Conservation (phyloP, 116 monocot genomes). For the Zostera marina region DNA sequence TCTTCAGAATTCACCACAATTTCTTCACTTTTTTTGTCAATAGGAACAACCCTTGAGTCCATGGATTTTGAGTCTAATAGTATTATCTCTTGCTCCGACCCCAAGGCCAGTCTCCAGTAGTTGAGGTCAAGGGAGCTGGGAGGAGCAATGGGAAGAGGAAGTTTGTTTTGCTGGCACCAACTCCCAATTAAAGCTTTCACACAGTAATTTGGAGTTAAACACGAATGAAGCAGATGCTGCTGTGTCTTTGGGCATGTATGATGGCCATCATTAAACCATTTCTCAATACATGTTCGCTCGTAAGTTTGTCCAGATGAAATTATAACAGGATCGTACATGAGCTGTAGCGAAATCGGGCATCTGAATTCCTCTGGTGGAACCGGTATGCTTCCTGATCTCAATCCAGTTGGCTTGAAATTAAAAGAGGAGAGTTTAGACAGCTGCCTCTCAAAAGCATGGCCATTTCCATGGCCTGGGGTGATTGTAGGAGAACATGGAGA, state of each 20-base stretch:
- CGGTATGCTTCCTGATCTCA: constrained; percentile 30
- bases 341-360: constrained; percentile 79
- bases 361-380: constrained; percentile 71
- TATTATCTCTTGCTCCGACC: constrained; percentile 16
- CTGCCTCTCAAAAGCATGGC: constrained; percentile 32
- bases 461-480: constrained; percentile 8
- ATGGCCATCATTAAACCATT: constrained; percentile 87
- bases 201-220: constrained; percentile 74
- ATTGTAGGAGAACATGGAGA: constrained; percentile 57
- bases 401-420: constrained; percentile 31
- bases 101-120: constrained; percentile 30
- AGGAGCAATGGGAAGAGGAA: constrained; percentile 42
- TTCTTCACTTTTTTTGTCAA: constrained; percentile 14
- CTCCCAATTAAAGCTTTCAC: constrained; percentile 72
- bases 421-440: constrained; percentile 36
- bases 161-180: constrained; percentile 88
- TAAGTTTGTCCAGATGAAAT: constrained; percentile 93
- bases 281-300: constrained; percentile 80
- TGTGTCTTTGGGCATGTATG: constrained; percentile 82
- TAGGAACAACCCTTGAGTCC: constrained; percentile 14
- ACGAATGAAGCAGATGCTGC: constrained; percentile 54
- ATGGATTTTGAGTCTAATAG: constrained; percentile 22
- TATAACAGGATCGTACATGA: constrained; percentile 94
- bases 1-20: constrained; percentile 11
- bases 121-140: constrained; percentile 59